Percentiles rank a stretch among this genome's conserved stretches.
These are phyloP conservation scores for Sporisorium reilianum DNA, from an alignment of 1,284 basidiomycete species.

Conservation along the genomic window DNA sequence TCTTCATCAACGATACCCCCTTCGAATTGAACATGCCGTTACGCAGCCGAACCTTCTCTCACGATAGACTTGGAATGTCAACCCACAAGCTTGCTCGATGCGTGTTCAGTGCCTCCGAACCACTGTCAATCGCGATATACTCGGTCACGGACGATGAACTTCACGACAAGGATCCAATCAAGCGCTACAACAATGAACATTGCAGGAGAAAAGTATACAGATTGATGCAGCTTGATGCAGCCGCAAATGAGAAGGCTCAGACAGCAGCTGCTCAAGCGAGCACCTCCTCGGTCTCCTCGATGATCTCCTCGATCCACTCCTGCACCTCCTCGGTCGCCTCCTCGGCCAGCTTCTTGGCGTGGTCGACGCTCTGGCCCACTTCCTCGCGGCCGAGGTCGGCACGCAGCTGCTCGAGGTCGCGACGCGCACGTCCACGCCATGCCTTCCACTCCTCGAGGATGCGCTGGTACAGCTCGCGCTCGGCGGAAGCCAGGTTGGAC, in stretches of 20 bases:
- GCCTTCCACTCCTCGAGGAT: conserved; percentile 99
- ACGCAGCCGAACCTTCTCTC: neutral
- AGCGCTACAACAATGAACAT: neutral
- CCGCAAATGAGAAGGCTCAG: neutral
- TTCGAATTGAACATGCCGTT: conserved; percentile 1
- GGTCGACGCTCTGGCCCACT: conserved; percentile 47
- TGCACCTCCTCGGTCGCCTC: conserved; percentile 67
- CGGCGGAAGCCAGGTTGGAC: conserved; percentile 91
- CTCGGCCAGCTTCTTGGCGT: conserved; percentile 59
- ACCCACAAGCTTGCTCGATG: neutral
- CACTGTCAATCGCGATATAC: neutral
- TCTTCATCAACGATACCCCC: conserved; percentile 19
- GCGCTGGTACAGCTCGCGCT: conserved; percentile 88
- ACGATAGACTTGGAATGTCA: neutral
- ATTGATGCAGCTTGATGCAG: neutral
- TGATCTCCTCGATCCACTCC: conserved; percentile 69
- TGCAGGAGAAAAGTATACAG: conserved; percentile 18
- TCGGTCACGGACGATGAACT: neutral
- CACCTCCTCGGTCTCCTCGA: conserved; percentile 69
- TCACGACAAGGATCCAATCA: too few species aligned
- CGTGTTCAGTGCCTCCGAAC: neutral
- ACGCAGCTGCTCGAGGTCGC: conserved; percentile 55
- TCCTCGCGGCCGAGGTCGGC: conserved; percentile 49
- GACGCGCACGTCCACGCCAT: conserved; percentile 74
- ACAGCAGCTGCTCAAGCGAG: conserved; percentile 22